Evolutionary conservation across 495 filamentous ascomycete species (phyloP).

Genomic region (Aspergillus mulundensis): DNA sequence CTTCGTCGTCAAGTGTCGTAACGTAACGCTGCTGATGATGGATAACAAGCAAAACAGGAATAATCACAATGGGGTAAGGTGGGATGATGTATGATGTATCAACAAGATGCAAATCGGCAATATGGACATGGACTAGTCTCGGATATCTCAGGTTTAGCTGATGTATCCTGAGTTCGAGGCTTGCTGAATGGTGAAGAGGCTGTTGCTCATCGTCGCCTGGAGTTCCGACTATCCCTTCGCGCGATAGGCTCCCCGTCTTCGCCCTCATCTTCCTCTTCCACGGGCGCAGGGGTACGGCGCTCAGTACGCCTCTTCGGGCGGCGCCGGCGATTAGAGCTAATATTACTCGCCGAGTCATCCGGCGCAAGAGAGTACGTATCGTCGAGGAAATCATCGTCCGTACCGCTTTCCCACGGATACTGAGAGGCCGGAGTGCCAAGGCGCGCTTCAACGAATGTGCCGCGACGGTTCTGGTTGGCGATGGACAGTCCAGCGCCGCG

Average conservation of each 20-base stretch:
- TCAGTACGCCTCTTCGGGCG: conserved; percentile 67
- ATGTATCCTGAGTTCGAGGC: too few species aligned
- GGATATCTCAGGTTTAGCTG: too few species aligned
- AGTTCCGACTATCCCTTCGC: conserved; percentile 30
- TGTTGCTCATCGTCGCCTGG: conserved; percentile 23
- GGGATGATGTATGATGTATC: too few species aligned
- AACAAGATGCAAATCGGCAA: neutral
- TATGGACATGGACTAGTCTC: conserved; percentile 12
- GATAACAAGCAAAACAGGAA: neutral
- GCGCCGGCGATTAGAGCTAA: conserved; percentile 67
- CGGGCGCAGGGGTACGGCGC: conserved; percentile 74
- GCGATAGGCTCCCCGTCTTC: conserved; percentile 24
- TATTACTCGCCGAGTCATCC: conserved; percentile 78
- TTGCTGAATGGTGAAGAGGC: neutral
- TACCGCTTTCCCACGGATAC: conserved; percentile 42
- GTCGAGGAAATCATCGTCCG: conserved; percentile 59
- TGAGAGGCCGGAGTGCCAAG: conserved; percentile 55
- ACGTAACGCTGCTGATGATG: neutral
- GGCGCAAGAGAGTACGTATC: conserved; percentile 65
- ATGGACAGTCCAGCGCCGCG: conserved; percentile 75
- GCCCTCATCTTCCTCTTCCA: conserved; percentile 78
- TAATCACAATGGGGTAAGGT: too few species aligned
- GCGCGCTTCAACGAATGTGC: conserved; percentile 47
- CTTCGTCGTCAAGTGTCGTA: neutral
- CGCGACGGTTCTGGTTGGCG: conserved; percentile 68